phyloP scores from a whole-genome alignment of 2,329 filamentous ascomycete genomes.

The Calonectria hongkongensis region DNA sequence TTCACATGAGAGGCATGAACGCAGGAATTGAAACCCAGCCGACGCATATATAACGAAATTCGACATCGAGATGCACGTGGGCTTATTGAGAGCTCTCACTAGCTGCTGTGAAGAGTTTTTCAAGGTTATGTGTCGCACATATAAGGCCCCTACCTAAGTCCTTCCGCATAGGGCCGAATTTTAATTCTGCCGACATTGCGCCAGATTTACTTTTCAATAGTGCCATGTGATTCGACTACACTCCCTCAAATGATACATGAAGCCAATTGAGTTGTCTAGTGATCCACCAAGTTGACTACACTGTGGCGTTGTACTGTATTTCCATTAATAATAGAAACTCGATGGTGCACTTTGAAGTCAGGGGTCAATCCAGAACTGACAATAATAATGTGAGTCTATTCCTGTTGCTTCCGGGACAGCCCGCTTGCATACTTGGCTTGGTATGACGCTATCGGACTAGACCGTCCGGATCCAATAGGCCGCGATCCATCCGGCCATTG shows the following conservation, averaged over 20 bases:
- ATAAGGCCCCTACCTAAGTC: not conserved
- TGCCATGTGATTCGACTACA: not conserved
- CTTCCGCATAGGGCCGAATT: not conserved
- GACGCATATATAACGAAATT: too few species aligned
- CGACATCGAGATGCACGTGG: too few species aligned
- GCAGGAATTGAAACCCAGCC: too few species aligned
- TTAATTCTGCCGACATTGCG: not conserved
- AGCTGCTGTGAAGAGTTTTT: too few species aligned
- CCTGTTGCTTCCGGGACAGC: not conserved
- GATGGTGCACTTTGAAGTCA: not conserved
- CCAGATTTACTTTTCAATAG: not conserved
- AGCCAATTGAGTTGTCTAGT: not conserved
- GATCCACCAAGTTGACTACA: not conserved
- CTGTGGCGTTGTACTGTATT: not conserved
- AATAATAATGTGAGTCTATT: not conserved
- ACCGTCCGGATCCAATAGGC: not conserved
- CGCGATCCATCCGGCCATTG: not conserved
- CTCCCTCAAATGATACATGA: not conserved
- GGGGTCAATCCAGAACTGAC: not conserved
- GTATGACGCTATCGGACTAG: not conserved
- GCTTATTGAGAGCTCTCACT: too few species aligned
- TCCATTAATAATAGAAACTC: not conserved
- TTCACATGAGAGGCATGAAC: too few species aligned
- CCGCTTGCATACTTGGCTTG: not conserved
- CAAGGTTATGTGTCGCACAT: not conserved